A percentile compares a stretch with the other conserved stretches of the same genome.
Conservation (phyloP, 148 eudicot genomes). For the Agrostemma githago region DNA sequence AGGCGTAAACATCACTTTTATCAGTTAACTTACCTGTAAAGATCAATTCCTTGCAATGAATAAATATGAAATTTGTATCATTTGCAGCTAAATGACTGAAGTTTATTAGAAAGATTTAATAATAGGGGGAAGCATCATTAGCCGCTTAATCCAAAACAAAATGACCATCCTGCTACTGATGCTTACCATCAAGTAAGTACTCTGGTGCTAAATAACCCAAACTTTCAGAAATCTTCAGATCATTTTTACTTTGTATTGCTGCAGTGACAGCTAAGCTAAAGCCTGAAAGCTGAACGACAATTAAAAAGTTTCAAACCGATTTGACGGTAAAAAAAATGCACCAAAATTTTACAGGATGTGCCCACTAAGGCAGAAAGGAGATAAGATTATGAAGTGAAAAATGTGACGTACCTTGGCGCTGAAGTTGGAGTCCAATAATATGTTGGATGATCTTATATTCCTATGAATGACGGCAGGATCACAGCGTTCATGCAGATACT, state of each 20-base stretch:
- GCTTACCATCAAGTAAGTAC: conserved; percentile 73
- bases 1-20: conserved; percentile 74
- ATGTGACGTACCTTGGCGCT: conserved; percentile 65
- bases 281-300: conserved; percentile 57
- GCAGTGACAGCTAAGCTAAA: conserved; percentile 60
- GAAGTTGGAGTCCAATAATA: conserved; percentile 71
- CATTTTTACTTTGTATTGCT: conserved; percentile 47
- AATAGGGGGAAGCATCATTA: not conserved
- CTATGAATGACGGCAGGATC: conserved; percentile 75
- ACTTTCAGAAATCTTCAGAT: conserved; percentile 53
- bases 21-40: conserved; percentile 69
- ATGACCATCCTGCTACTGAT: conserved; percentile 3
- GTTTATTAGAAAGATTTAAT: not conserved
- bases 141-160: not conserved
- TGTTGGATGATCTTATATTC: conserved; percentile 68
- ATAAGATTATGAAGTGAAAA: not conserved
- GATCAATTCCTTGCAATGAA: not conserved
- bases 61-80: not conserved
- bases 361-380: not conserved
- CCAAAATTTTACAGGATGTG: conserved; percentile 2
- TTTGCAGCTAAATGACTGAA: not conserved
- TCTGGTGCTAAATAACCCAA: conserved; percentile 84
- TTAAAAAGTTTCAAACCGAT: conserved; percentile 4
- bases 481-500: conserved; percentile 78
- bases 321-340: not conserved